Evolutionary conservation across 805 yeast genomes (phyloP).

Genomic region (Zygoascus flipseniorum): DNA sequence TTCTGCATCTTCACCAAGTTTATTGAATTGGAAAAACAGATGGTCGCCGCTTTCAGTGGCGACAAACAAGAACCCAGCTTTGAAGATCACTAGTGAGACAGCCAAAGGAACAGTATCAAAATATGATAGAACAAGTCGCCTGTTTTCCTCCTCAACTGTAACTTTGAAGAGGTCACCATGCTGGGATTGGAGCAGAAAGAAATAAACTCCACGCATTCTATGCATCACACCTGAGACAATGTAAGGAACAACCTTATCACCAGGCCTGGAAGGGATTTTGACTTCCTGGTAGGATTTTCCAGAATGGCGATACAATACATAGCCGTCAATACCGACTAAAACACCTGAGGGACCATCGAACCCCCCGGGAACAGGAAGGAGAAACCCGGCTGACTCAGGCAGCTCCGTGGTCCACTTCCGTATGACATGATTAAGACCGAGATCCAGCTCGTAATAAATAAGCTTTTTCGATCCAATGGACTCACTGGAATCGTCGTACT

Average conservation of each 20-base stretch:
- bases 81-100: conserved; percentile 48
- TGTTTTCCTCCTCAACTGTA: conserved; percentile 35
- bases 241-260: conserved; percentile 24
- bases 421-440: conserved; percentile 73
- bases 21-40: conserved; percentile 46
- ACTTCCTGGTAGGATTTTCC: conserved; percentile 20
- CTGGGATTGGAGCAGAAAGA: conserved; percentile 60
- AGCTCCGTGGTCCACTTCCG: conserved; percentile 39
- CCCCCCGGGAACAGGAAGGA: conserved; percentile 67
- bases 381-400: conserved; percentile 36
- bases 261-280: conserved; percentile 49
- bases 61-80: conserved; percentile 68
- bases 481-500: conserved; percentile 33
- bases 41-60: conserved; percentile 57
- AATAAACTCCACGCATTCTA: conserved; percentile 52
- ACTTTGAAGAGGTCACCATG: conserved; percentile 72
- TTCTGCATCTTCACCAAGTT: conserved; percentile 23
- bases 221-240: conserved; percentile 59
- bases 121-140: conserved; percentile 28
- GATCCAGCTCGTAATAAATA: conserved; percentile 71
- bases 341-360: conserved; percentile 65
- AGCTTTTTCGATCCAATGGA: conserved; percentile 29
- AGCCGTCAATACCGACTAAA: conserved; percentile 51
- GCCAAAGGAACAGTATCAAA: conserved; percentile 71
- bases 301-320: conserved; percentile 32